Evolutionary conservation across 768 basidiomycete species (phyloP), one percentile per base, ranked within the genome.

Genomic region (Tremella yokohamensis): DNA sequence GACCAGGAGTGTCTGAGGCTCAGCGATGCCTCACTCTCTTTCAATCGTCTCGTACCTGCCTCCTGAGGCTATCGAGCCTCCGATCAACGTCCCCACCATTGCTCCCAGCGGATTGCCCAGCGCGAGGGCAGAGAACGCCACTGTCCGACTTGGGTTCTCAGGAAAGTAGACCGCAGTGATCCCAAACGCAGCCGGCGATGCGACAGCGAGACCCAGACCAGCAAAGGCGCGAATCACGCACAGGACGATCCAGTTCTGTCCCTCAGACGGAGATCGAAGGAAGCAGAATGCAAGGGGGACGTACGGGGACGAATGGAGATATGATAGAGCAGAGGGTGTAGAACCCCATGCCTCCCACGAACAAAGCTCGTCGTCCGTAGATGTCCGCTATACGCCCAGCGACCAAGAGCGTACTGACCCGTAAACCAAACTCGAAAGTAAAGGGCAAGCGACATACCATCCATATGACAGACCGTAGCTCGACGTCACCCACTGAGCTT

Each of bases 21-120:
- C 29, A 34, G 29, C 29, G 29, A 6, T 34, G 45, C 49, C 18
- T 6, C 29, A 34, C 3, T 0, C 0, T 13, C n/a, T 34, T 0
- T 18, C 11, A 6, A 11, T 45, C 42, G 42, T 4, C 24, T 29
- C 78, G 52, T 56, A 81, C 81, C 44, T 25, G 49, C 76, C 76
- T 1, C 78, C 70, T 65, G 87, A 82, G 0, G 84, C 85, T 18
- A 89, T 73, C 1, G 84, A 78, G 6, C 87, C 88, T 13, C 89
- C 89, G 0, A 88, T 55, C 0, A 84, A 77, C 34, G 79, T 80
- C 0, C 90, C 89, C 8, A 89, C 77, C 0, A 83, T 85, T 0
- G 82, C 85, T 0, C 91, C 90, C 3, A 92, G 66, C 0, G 90
- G 89, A 1, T 85, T 87, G 24, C 91, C 90, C 0, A 88, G 85